Base-by-base conservation (phyloP, 345 rosid species). In the Salix udensis region DNA sequence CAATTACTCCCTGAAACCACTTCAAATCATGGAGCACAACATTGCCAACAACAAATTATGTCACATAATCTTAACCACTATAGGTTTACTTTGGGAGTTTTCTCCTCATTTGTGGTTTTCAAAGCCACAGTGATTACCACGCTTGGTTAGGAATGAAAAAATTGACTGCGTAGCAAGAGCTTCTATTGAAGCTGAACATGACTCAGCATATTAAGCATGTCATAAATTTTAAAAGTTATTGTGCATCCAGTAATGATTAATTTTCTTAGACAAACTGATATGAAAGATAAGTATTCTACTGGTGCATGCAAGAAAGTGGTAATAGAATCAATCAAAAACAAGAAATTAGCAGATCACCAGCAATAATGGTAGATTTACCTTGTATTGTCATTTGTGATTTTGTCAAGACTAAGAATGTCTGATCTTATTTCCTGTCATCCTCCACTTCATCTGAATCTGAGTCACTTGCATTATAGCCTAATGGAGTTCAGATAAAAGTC, bases 381-480 rank as follows among this genome's bases (percentile, higher is more conserved):
- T 7, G 24, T n/a, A 67, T 71, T 67, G 12, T 58, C 46, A 28
- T 50, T 11, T 37, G 21, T 48, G 52, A 40, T 23, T 67, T 77
- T 31, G 8, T 31, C 30, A 70, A 30, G 40, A 76, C 39, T 53
- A 67, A 24, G 19, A 67, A 67, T 19, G 62, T 71, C 68, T 53
- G 44, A 48, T 28, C 13, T 81, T 76, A 80, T 48, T 70, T 70
- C 72, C 79, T 67, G 48, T 77, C 82, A 37, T 9, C 82, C 79
- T 77, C 82, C 6, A 16, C 58, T 68, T 89, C 85, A 23, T 87
- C 91, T 0, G 97, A 91, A 74, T 87, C 95, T 1, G 96, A 90
- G 77, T 90, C 98, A 44, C 92, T 92, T 58, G 87, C 91, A 83
- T 87, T 85, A 68, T 88, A 92, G 78, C 98, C 96, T 88, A 78